Evolutionary conservation across 768 basidiomycete species (phyloP).

Genomic region (Lactarius trivialis): DNA sequence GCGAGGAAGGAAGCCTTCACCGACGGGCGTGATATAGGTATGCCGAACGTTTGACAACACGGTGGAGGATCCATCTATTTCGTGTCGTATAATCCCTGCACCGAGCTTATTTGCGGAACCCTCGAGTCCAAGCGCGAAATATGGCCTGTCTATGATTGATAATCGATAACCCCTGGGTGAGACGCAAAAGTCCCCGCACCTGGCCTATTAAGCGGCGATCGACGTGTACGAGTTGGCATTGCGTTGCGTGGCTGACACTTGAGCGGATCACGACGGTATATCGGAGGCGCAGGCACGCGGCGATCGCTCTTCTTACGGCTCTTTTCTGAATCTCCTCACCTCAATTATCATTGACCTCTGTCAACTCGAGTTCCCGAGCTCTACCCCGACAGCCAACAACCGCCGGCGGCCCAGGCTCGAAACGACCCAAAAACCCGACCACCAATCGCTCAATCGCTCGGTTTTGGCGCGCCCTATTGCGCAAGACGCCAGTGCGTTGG

Average conservation of each 20-base stretch:
- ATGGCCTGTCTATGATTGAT: conserved; percentile 47
- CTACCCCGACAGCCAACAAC: conserved; percentile 35
- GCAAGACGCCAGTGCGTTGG: too few relatives aligned
- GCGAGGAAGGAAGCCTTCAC: conserved; percentile 93
- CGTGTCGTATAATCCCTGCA: conserved; percentile 85
- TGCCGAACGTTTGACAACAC: conserved; percentile 93
- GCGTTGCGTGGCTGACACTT: not conserved
- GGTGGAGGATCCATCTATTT: conserved; percentile 57
- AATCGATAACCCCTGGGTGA: not conserved
- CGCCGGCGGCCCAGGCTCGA: conserved; percentile 11
- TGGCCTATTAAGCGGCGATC: conserved; percentile 19
- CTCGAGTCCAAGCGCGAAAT: conserved; percentile 91
- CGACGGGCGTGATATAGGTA: conserved; percentile 98
- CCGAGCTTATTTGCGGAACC: conserved; percentile 98
- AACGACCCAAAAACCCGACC: conserved; percentile 9
- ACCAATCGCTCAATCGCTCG: conserved; percentile 9
- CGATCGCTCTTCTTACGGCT: conserved; percentile 28
- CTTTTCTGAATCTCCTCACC: too few relatives aligned
- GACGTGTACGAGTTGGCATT: conserved; percentile 15
- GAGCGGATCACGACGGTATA: not conserved
- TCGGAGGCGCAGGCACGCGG: too few relatives aligned
- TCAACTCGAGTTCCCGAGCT: too few relatives aligned
- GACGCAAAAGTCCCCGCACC: conserved; percentile 3
- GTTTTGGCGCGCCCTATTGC: too few relatives aligned
- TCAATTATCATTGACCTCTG: too few relatives aligned